Conservation (phyloP, 768 basidiomycete species). For the Auriculariales sp. region DNA sequence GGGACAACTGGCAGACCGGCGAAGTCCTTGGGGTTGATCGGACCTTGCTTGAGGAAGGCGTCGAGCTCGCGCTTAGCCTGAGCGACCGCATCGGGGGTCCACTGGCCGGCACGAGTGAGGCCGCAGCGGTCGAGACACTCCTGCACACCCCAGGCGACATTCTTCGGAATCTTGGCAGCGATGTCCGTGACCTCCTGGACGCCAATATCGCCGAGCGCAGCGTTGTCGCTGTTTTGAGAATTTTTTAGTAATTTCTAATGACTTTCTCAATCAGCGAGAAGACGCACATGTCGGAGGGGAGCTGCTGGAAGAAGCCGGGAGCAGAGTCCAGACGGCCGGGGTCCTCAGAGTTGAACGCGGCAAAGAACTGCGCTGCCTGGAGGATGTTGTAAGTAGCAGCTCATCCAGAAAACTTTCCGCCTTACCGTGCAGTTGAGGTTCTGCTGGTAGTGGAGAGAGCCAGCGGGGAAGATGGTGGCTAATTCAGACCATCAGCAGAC, state of each 20-base stretch:
- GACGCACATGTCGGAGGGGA: background rate
- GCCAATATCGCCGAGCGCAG: constrained; percentile 16
- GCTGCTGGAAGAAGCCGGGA: constrained; percentile 14
- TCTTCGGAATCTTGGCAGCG: constrained; percentile 16
- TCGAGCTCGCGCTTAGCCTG: background rate
- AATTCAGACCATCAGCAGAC: too few species aligned
- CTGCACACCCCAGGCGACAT: constrained; percentile 15
- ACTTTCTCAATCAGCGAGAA: background rate
- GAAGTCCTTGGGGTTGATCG: background rate
- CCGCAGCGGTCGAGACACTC: constrained; percentile 15
- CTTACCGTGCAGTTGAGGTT: constrained; percentile 13
- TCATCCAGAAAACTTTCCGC: background rate
- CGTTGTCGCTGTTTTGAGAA: constrained; percentile 15
- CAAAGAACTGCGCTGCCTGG: constrained; percentile 15
- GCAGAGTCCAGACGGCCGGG: constrained; percentile 14
- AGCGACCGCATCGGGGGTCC: constrained; percentile 5
- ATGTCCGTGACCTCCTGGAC: constrained; percentile 15
- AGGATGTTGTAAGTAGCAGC: background rate
- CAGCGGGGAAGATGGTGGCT: constrained; percentile 14
- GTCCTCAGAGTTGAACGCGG: constrained; percentile 16
- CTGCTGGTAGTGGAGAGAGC: constrained; percentile 16
- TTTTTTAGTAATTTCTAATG: constrained; percentile 14
- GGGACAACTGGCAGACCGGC: background rate
- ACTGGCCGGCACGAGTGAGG: constrained; percentile 12
- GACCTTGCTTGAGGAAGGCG: background rate